Percentiles rank a stretch among this genome's conserved stretches.
These are phyloP conservation scores for Tetrapisispora pingtungensis DNA, from an alignment of 805 yeast genomes.

Conservation along the genomic window DNA sequence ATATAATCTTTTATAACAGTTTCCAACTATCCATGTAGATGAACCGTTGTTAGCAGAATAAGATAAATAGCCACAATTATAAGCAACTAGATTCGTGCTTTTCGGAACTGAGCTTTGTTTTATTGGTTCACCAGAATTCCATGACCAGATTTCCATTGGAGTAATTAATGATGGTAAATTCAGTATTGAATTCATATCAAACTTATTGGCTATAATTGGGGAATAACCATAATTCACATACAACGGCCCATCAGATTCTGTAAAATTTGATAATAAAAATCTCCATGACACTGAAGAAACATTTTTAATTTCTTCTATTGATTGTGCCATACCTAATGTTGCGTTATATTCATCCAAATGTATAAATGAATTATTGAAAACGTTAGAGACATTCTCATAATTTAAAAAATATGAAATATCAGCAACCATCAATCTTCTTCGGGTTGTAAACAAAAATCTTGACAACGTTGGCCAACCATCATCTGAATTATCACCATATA, in stretches of 20 bases:
- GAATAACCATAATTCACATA: constrained; percentile 51
- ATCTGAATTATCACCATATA: constrained; percentile 5
- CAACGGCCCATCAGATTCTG: constrained; percentile 29
- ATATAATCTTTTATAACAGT: constrained; percentile 48
- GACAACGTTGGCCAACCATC: constrained; percentile 30
- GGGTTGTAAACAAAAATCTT: constrained; percentile 28
- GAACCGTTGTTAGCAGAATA: constrained; percentile 12
- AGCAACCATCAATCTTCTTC: constrained; percentile 31
- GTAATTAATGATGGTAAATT: constrained; percentile 28
- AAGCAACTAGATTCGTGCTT: constrained; percentile 25
- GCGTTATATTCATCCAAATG: constrained; percentile 16
- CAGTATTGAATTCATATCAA: constrained; percentile 11
- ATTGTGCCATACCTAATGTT: constrained; percentile 16
- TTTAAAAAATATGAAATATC: constrained; percentile 25
- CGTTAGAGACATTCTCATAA: constrained; percentile 26
- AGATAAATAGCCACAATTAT: constrained; percentile 36
- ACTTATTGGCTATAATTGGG: constrained; percentile 46
- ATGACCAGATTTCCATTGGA: constrained; percentile 52
- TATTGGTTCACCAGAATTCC: constrained; percentile 53
- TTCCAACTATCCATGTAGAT: constrained; percentile 52
- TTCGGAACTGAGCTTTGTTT: constrained; percentile 11
- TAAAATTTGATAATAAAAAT: constrained; percentile 36
- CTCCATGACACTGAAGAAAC: constrained; percentile 29
- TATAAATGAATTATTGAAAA: constrained; percentile 16
- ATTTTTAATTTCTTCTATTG: constrained; percentile 6